These are phyloP conservation scores for Pleomassaria siparia DNA, from an alignment of 2,329 filamentous ascomycete genomes.

Conservation along the genomic window DNA sequence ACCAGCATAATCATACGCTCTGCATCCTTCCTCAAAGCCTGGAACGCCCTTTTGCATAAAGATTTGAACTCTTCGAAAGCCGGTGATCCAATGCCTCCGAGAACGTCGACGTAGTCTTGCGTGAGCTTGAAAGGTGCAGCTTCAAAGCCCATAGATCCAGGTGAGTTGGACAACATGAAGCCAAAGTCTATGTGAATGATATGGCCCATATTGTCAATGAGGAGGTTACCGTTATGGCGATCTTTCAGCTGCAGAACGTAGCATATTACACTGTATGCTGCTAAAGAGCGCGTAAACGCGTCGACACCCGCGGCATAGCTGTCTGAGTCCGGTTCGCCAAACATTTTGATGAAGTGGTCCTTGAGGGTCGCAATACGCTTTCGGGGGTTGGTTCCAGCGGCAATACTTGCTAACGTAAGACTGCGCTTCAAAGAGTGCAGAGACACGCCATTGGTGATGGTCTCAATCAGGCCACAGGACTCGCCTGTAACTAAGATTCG, in stretches of 20 bases:
- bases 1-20: conserved; percentile 81
- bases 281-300: conserved; percentile 78
- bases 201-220: conserved; percentile 82
- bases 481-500: conserved; percentile 83
- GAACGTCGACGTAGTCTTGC: conserved; percentile 80
- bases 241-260: conserved; percentile 85
- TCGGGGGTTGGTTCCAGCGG: conserved; percentile 70
- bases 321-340: conserved; percentile 69
- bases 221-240: conserved; percentile 81
- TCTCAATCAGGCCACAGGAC: conserved; percentile 81
- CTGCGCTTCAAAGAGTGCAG: conserved; percentile 82
- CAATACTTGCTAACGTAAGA: conserved; percentile 73
- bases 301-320: conserved; percentile 72
- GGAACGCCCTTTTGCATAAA: conserved; percentile 81
- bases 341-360: conserved; percentile 79
- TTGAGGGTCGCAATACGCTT: conserved; percentile 77
- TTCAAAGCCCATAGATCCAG: conserved; percentile 81
- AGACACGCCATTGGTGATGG: conserved; percentile 86
- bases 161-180: conserved; percentile 86
- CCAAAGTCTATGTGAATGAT: conserved; percentile 89
- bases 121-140: conserved; percentile 86
- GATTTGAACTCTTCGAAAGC: conserved; percentile 76
- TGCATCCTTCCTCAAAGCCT: conserved; percentile 75
- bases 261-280: conserved; percentile 82
- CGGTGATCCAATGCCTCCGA: conserved; percentile 70